phyloP scores from a whole-genome alignment of 129 eudicot genomes.

The Tagetes erecta region DNA sequence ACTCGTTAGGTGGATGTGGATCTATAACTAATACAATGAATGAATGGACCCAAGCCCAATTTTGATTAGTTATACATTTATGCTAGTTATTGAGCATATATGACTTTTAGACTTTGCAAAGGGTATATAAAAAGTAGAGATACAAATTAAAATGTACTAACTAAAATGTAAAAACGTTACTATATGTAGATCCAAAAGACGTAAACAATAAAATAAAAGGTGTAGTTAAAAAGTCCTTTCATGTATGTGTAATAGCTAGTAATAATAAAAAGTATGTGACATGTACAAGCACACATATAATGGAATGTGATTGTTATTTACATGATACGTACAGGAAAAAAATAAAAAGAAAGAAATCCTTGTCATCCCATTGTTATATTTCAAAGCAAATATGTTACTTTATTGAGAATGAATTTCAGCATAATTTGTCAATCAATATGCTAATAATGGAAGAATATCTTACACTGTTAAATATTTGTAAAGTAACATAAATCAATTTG shows the following conservation, averaged over 20 bases:
- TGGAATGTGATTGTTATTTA: constrained; percentile 7
- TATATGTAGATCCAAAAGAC: background rate
- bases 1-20: no score
- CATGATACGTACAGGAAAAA: background rate
- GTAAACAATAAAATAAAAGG: background rate
- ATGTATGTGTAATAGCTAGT: background rate
- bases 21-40: no score
- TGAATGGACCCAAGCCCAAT: background rate
- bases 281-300: background rate
- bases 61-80: background rate
- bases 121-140: no score
- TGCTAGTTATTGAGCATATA: background rate
- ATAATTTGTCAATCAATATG: no score
- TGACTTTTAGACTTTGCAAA: background rate
- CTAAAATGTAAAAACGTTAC: background rate
- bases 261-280: background rate
- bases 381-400: background rate
- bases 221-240: no score
- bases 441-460: background rate
- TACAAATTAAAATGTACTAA: background rate
- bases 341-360: background rate
- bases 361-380: background rate
- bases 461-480: background rate
- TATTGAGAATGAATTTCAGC: background rate
- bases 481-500: background rate